Percentiles rank a stretch among this genome's conserved stretches.
phyloP scores from a whole-genome alignment of 805 yeast genomes.

The Saturnispora silvae region DNA sequence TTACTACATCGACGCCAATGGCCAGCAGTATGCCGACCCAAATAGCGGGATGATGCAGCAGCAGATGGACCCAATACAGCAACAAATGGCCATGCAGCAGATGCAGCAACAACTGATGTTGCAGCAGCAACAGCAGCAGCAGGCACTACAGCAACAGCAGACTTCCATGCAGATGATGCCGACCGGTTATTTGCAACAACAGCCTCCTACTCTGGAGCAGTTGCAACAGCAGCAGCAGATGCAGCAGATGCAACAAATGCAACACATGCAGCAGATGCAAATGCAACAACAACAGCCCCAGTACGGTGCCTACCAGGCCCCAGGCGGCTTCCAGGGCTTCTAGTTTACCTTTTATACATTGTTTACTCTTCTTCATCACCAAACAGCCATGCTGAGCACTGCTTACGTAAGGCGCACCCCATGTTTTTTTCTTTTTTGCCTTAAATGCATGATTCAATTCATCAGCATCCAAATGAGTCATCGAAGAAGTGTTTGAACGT shows the following conservation, averaged over 20 bases:
- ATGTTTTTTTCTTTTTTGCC: too few relatives aligned
- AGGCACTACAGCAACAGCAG: slow-evolving; percentile 8
- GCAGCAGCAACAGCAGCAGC: slow-evolving; percentile 13
- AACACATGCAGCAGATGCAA: slow-evolving; percentile 1
- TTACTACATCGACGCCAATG: slow-evolving; percentile 55
- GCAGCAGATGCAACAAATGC: slow-evolving; percentile 4
- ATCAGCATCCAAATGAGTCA: too few relatives aligned
- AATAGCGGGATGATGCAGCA: slow-evolving; percentile 14
- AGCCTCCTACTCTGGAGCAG: not conserved
- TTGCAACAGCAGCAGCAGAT: not conserved
- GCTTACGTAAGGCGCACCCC: not conserved
- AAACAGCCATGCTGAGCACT: not conserved
- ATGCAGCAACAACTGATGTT: slow-evolving; percentile 6
- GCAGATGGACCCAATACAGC: slow-evolving; percentile 17
- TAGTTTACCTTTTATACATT: too few relatives aligned
- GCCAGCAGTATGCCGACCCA: slow-evolving; percentile 47
- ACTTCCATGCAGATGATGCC: not conserved
- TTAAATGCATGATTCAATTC: not conserved
- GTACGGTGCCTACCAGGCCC: too few relatives aligned
- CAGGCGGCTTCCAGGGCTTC: slow-evolving; percentile 4
- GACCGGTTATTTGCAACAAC: slow-evolving; percentile 2
- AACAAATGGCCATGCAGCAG: slow-evolving; percentile 22
- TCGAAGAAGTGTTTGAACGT: too few relatives aligned
- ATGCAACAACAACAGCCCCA: slow-evolving; percentile 5
- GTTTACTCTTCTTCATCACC: not conserved